Evolutionary conservation across 306 rosid species (phyloP).

Genomic region (Glycine soja): DNA sequence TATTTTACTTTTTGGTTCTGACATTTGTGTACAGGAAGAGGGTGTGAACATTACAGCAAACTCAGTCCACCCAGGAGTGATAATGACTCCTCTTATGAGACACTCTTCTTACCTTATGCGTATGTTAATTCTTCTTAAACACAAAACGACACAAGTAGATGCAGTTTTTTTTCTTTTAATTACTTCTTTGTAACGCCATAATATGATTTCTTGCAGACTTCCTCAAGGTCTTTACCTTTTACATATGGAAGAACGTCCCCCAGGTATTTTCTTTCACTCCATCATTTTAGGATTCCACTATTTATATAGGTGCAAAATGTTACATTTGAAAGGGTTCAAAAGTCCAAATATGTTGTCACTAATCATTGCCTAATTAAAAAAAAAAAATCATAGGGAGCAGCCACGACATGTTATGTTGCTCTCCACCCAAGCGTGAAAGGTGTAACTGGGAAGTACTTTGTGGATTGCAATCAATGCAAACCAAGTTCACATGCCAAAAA

Average conservation of each 20-base stretch:
- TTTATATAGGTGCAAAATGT: neutral
- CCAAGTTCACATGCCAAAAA: constrained; percentile 64
- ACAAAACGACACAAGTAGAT: neutral
- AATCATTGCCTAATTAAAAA: neutral
- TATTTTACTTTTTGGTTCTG: constrained; percentile 13
- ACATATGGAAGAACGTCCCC: constrained; percentile 85
- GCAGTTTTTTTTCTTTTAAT: neutral
- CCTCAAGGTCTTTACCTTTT: constrained; percentile 64
- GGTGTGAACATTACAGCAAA: constrained; percentile 85
- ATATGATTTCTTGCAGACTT: constrained; percentile 49
- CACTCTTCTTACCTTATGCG: constrained; percentile 76
- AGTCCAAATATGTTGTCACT: neutral
- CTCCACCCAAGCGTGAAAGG: constrained; percentile 80
- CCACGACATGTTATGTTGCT: constrained; percentile 86
- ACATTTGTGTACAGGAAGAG: constrained; percentile 64
- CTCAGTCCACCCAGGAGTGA: constrained; percentile 90
- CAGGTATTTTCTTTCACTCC: constrained; percentile 60
- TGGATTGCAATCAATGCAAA: constrained; percentile 72
- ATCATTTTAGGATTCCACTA: neutral
- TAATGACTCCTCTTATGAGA: constrained; percentile 97
- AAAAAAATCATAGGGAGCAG: constrained; percentile 65
- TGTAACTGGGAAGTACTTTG: constrained; percentile 71
- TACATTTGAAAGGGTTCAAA: neutral
- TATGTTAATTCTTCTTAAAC: constrained; percentile 47
- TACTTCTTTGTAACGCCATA: neutral